Evolutionary conservation across 441 rosid species (phyloP).

Genomic region (Adansonia rubrostipa): DNA sequence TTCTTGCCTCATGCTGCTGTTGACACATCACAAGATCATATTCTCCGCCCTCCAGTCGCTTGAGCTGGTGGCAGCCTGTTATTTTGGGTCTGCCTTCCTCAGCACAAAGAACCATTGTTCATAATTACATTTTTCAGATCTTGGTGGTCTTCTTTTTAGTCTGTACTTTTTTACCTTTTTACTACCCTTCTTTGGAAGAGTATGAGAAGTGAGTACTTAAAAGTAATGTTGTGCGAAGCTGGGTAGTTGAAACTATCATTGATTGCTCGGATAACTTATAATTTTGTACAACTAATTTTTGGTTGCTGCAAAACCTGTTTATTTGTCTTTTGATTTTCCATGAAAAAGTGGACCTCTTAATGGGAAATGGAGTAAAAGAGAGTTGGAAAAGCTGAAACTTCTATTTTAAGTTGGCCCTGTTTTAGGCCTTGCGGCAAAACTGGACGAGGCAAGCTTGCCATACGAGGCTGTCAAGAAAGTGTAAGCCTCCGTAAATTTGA

Average conservation of each 20-base stretch:
- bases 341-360: neutral
- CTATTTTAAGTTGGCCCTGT: neutral
- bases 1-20: slow-evolving; percentile 58
- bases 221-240: neutral
- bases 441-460: neutral
- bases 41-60: slow-evolving; percentile 57
- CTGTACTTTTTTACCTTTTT: neutral
- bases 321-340: neutral
- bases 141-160: neutral
- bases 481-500: neutral
- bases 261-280: slow-evolving; percentile 12
- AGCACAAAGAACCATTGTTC: slow-evolving; percentile 7
- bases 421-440: neutral
- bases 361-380: neutral
- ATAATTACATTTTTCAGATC: slow-evolving; percentile 1
- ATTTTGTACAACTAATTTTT: slow-evolving; percentile 14
- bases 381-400: neutral
- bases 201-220: neutral
- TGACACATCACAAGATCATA: slow-evolving; percentile 60
- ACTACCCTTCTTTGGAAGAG: neutral
- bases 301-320: slow-evolving; percentile 14
- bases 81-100: slow-evolving; percentile 27
- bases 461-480: neutral
- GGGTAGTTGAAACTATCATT: neutral
- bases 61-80: slow-evolving; percentile 29